Percentiles rank a stretch among this genome's conserved stretches.
These are phyloP conservation scores for Melanomma pulvis-pyrius DNA, from an alignment of 495 filamentous ascomycete genomes.

Conservation along the genomic window DNA sequence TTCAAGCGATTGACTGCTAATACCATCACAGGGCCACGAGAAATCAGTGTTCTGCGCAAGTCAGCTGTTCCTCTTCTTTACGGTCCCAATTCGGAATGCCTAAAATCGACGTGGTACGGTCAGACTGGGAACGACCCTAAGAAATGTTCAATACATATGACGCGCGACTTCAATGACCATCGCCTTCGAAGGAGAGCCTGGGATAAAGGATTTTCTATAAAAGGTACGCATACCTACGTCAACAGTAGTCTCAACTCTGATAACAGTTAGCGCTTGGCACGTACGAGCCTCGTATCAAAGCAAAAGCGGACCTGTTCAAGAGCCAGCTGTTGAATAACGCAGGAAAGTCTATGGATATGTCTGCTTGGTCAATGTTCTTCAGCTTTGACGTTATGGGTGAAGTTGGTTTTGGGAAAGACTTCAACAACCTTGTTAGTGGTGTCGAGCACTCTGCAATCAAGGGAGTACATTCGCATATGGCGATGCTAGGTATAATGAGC, in stretches of 20 bases:
- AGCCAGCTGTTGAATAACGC: conserved; percentile 8
- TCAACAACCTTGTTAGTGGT: conserved; percentile 38
- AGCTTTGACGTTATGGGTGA: conserved; percentile 48
- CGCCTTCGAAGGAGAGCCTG: conserved; percentile 13
- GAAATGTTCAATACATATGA: conserved; percentile 46
- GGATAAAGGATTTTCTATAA: conserved; percentile 20
- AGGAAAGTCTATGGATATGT: conserved; percentile 41
- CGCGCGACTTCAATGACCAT: conserved; percentile 40
- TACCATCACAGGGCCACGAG: conserved; percentile 7
- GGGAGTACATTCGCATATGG: conserved; percentile 32
- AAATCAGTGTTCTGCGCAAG: conserved; percentile 49
- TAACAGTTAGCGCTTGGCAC: conserved; percentile 8
- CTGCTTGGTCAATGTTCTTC: conserved; percentile 45
- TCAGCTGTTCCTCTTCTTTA: conserved; percentile 45
- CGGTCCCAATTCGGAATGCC: conserved; percentile 41
- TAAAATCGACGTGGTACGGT: conserved; percentile 51
- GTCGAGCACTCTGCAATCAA: conserved; percentile 35
- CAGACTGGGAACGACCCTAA: conserved; percentile 39
- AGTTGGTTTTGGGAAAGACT: conserved; percentile 47
- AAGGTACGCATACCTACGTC: conserved; percentile 11
- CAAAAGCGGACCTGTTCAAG: conserved; percentile 13
- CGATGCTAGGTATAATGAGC: conserved; percentile 26
- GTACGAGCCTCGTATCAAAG: conserved; percentile 21
- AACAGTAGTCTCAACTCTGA: not conserved
- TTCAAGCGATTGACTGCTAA: not conserved